These are phyloP conservation scores for Sechiopsis laciniata DNA, from an alignment of 306 rosid genomes.

Conservation along the genomic window DNA sequence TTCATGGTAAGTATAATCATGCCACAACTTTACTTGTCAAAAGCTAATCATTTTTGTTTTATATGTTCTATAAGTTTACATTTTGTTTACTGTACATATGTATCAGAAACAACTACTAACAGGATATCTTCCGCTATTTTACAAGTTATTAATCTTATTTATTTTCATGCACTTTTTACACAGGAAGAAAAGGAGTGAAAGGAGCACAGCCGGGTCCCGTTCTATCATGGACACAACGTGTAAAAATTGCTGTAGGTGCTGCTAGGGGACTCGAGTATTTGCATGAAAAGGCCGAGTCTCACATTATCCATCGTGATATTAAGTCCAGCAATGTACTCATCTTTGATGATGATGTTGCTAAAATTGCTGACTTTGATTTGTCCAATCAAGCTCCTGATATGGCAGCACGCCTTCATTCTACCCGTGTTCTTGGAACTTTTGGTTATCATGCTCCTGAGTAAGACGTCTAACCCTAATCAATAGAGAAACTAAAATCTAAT, in stretches of 20 bases:
- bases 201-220: conserved; percentile 26
- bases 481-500: neutral
- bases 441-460: conserved; percentile 28
- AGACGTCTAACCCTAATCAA: neutral
- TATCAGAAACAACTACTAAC: neutral
- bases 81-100: neutral
- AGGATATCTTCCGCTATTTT: neutral
- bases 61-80: neutral
- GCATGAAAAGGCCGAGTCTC: conserved; percentile 24
- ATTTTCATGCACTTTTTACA: neutral
- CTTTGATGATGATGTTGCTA: conserved; percentile 25
- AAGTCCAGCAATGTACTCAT: conserved; percentile 24
- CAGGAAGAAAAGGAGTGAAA: conserved; percentile 27
- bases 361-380: conserved; percentile 25
- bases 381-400: conserved; percentile 29
- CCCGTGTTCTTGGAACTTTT: conserved; percentile 26
- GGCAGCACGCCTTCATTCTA: conserved; percentile 26
- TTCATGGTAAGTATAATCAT: conserved; percentile 21
- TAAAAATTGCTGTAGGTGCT: conserved; percentile 26
- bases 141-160: neutral
- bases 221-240: conserved; percentile 24
- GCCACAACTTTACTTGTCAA: neutral
- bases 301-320: conserved; percentile 24
- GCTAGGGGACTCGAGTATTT: conserved; percentile 24
- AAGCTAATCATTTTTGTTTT: neutral